Evolutionary conservation across 2,329 filamentous ascomycete genomes (phyloP).

Genomic region (Aspergillus ibericus): DNA sequence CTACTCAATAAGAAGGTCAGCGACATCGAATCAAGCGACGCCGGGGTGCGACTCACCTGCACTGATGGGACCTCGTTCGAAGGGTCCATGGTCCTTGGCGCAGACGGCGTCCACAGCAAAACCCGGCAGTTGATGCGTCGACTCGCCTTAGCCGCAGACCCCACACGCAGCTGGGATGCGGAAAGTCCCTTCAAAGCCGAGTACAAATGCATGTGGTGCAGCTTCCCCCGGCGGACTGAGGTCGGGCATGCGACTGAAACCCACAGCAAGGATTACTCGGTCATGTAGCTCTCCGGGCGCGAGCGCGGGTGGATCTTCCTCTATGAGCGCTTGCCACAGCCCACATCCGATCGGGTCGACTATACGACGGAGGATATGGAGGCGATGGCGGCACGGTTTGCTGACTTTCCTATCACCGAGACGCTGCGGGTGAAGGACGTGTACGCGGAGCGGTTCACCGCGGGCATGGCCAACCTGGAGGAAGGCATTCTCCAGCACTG

Average conservation of each 20-base stretch:
- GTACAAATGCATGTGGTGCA: conserved; percentile 3
- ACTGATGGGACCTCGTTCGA: neutral
- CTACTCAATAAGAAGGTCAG: neutral
- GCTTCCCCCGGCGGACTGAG: conserved; percentile 3
- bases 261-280: conserved; percentile 17
- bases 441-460: conserved; percentile 16
- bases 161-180: neutral
- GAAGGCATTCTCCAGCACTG: conserved; percentile 41
- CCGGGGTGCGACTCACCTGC: conserved; percentile 1
- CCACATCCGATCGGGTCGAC: conserved; percentile 23
- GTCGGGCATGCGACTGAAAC: conserved; percentile 7
- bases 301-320: conserved; percentile 35
- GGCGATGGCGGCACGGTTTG: conserved; percentile 28
- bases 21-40: no score
- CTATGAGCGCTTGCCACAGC: conserved; percentile 31
- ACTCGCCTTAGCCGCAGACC: neutral
- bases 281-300: conserved; percentile 32
- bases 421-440: conserved; percentile 34
- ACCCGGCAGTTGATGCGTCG: conserved; percentile 3
- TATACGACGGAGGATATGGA: conserved; percentile 31
- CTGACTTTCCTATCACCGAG: conserved; percentile 24
- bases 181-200: neutral
- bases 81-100: conserved; percentile 13
- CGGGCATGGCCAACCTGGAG: conserved; percentile 37
- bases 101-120: conserved; percentile 16